Evolutionary conservation across 2,329 filamentous ascomycete species (phyloP).

Genomic region (Claviceps digitariae): DNA sequence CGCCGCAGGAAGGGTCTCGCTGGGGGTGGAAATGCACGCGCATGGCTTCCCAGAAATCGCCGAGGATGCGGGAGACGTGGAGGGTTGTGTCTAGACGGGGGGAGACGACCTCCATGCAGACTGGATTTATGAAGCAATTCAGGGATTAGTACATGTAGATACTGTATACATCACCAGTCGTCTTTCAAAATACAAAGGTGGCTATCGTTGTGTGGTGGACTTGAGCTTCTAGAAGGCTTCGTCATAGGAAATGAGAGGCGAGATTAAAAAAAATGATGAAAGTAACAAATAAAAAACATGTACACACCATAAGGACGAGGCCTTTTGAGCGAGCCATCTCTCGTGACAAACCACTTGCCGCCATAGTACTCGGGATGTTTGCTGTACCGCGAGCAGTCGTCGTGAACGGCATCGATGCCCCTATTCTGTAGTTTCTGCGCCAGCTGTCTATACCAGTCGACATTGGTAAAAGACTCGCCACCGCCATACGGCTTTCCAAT

Average conservation of each 20-base stretch:
- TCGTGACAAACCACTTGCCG: constrained; percentile 28
- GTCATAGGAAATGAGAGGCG: too few relatives aligned
- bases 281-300: neutral
- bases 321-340: constrained; percentile 26
- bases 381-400: constrained; percentile 24
- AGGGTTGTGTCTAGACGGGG: constrained; percentile 23
- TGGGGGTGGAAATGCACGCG: constrained; percentile 26
- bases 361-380: constrained; percentile 29
- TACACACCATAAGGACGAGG: constrained; percentile 21
- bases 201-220: neutral
- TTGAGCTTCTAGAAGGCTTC: neutral
- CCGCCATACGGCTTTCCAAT: constrained; percentile 24
- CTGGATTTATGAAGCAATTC: constrained; percentile 9
- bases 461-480: constrained; percentile 22
- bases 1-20: constrained; percentile 22
- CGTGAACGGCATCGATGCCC: constrained; percentile 23
- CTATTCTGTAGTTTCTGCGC: constrained; percentile 25
- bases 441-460: constrained; percentile 27
- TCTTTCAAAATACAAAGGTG: neutral
- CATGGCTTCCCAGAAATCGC: constrained; percentile 29
- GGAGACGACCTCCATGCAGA: constrained; percentile 29
- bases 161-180: neutral
- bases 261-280: neutral
- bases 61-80: constrained; percentile 18
- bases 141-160: neutral